These are phyloP conservation scores for Vinca major DNA, from an alignment of 305 asterid species.

Conservation along the genomic window DNA sequence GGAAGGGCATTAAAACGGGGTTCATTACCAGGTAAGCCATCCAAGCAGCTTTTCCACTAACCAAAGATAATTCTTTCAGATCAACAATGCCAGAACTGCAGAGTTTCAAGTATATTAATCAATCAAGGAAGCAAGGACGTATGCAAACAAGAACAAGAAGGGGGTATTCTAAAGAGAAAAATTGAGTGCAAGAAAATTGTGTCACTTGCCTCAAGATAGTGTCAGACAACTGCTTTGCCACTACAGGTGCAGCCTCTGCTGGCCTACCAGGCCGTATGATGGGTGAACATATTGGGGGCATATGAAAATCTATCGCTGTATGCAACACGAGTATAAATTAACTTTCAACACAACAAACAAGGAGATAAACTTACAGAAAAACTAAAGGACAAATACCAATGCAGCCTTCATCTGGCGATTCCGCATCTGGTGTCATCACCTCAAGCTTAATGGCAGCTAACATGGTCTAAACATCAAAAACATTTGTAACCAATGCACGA, in stretches of 20 bases:
- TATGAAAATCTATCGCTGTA: slow-evolving; percentile 83
- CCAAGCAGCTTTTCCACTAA: slow-evolving; percentile 95
- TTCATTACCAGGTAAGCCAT: slow-evolving; percentile 81
- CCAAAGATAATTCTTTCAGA: slow-evolving; percentile 71
- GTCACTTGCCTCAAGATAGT: slow-evolving; percentile 58
- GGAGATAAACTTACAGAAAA: slow-evolving; percentile 2
- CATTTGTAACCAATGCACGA: background rate
- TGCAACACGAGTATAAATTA: slow-evolving; percentile 9
- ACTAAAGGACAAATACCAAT: slow-evolving; percentile 38
- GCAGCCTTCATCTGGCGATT: slow-evolving; percentile 84
- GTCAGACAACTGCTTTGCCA: slow-evolving; percentile 79
- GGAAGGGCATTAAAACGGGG: background rate
- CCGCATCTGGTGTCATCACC: slow-evolving; percentile 71
- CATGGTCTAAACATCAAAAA: slow-evolving; percentile 46
- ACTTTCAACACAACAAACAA: background rate
- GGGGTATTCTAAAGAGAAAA: background rate
- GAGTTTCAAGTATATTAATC: slow-evolving; percentile 14
- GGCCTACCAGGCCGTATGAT: slow-evolving; percentile 94
- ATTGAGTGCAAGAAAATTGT: slow-evolving; percentile 1
- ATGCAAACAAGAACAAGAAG: background rate
- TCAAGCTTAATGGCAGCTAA: slow-evolving; percentile 90
- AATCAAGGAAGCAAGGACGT: slow-evolving; percentile 5
- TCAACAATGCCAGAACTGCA: slow-evolving; percentile 87
- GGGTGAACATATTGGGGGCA: slow-evolving; percentile 98
- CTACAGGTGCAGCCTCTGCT: slow-evolving; percentile 78